Base-by-base conservation (phyloP, 495 filamentous ascomycete genomes). In the Darksidea phi region DNA sequence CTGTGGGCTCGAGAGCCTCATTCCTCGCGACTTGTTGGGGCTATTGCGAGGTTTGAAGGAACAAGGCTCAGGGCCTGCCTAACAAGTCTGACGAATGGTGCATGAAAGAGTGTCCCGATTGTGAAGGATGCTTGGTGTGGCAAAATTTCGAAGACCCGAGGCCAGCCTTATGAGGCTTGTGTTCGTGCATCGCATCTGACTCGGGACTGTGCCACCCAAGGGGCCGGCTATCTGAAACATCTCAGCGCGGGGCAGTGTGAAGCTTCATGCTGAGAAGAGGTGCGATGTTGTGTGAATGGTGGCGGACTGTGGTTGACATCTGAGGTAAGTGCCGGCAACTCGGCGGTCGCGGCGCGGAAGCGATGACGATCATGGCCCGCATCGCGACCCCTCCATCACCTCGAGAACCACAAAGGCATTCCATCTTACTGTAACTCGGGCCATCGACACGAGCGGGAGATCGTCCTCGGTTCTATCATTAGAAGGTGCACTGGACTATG, bases 1-100 rank as follows among this genome's bases (percentile, higher is more conserved):
- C 54, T 26, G 43, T 42, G 47, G 54, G 18, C 11, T 41, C 43
- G 43, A 57, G 43, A 57, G 21, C 54, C 34, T 36, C 43, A 32
- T 24, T 48, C 42, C 17, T 24, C 37, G 24, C 13, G 21, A 28
- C 37, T 20, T 20, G 7, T 20, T 36, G 36, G 53, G 53, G 17
- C 18, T 15, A 24, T 28, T 46, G 25, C 28, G 28, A 32, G 28
- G 28, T 32, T n/a, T 10, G 28, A 8, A 26, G 21, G 53, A 56
- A 28, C 53, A 45, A 4, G 13, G 13, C 41, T 43, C 18, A 13
- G 5, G 41, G 41, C 41, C 41, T 43, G 41, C 5, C 13, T 43
- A 15, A 20, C 18, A n/a, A 20, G 18, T 43, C 18, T 13, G 41
- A 43, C 18, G 41, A 43, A 43, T 43, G 41, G 15, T 15, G 13